Evolutionary conservation across 2,329 filamentous ascomycete genomes (phyloP), one percentile per base, ranked within the genome.

Genomic region (Ceratocystis cacaofunesta): DNA sequence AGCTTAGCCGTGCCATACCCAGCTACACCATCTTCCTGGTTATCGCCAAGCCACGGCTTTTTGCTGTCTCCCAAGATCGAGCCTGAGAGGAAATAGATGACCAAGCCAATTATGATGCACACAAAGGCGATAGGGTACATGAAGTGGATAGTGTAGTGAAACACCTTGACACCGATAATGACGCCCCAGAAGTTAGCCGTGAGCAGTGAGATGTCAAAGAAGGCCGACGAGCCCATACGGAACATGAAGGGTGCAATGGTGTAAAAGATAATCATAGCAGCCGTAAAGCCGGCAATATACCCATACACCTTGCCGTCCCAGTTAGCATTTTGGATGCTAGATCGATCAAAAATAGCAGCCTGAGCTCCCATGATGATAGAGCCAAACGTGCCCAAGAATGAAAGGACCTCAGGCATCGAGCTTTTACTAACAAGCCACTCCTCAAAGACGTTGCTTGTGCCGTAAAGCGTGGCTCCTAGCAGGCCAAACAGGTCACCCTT

Each of bases 111-210:
- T 70, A 99, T 85, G 74, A 99, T 97, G 70, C 92, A 80, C 8
- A 95, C 89, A 74, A 99, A 99, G 12, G 94, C 92, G 72, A 96
- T 89, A 4, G 94, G 92, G 76, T 99, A 99, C 77, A 96, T 81
- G 80, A 84, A 96, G 77, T 96, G 89, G 66, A 99, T 84, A 50
- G 76, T 76, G 70, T 88, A 83, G 57, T 87, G 84, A 72, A 99
- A 95, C 61, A 97, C 89, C 73, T 86, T 82, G 70, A 95, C 84
- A 62, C 94, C 94, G 70, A 99, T 92, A 70, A 95, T 88, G 68
- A 95, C 88, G 69, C 91, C 92, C 94, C 94, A 99, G 78, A 97
- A 97, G 77, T 95, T 96, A 71, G 86, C 90, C 1, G 94, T 97
- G 68, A 99, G 80, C 69, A 99, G 79, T 6, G 88, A 92, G 72